Conservation (phyloP, 805 yeast species). For the Cyberlindnera nakhonratchasimensis region DNA sequence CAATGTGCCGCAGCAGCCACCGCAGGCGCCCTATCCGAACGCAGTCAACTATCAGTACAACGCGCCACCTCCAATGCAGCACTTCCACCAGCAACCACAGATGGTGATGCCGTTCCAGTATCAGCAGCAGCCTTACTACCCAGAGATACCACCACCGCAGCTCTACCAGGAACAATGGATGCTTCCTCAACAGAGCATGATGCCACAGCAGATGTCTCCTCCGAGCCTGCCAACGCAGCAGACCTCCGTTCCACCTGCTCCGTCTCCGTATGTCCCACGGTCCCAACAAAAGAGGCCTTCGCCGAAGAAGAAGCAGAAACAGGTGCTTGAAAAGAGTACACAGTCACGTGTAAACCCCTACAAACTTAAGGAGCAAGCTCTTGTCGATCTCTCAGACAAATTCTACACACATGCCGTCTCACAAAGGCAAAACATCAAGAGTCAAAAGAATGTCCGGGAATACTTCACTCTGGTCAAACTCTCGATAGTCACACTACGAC, state of each 20-base stretch:
- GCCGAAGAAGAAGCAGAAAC: too few relatives aligned
- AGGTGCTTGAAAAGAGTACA: too few relatives aligned
- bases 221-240: not conserved
- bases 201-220: not conserved
- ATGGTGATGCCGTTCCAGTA: not conserved
- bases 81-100: not conserved
- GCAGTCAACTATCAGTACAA: not conserved
- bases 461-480: slow-evolving; percentile 32
- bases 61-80: not conserved
- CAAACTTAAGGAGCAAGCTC: slow-evolving; percentile 13
- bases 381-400: slow-evolving; percentile 9
- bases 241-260: not conserved
- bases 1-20: not conserved
- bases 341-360: too few relatives aligned
- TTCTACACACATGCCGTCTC: slow-evolving; percentile 14
- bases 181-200: not conserved
- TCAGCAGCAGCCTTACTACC: not conserved
- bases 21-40: not conserved
- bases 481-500: slow-evolving; percentile 26
- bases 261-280: not conserved
- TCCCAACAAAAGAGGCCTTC: not conserved
- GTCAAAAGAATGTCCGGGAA: slow-evolving; percentile 28
- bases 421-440: slow-evolving; percentile 11
- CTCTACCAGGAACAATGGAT: slow-evolving; percentile 1
- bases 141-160: not conserved